Conservation (phyloP, 352 stramenopile species). For the Phytophthora citrophthora region DNA sequence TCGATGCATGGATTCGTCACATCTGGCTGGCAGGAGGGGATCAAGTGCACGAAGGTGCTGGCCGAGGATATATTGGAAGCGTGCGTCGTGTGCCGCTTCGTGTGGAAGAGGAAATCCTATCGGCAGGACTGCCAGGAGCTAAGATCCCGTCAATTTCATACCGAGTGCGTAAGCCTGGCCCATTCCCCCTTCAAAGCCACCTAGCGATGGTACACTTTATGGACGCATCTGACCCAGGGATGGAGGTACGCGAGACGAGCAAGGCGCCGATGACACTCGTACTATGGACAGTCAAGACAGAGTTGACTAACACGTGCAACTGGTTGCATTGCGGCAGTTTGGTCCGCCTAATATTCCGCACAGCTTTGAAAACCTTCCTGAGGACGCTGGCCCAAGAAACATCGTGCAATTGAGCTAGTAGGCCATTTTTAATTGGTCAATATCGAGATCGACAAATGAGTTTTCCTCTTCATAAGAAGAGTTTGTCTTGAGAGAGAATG, state of each 20-base stretch:
- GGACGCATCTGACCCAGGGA: slow-evolving; percentile 3
- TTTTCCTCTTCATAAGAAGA: slow-evolving; percentile 5
- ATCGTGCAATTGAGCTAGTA: neutral
- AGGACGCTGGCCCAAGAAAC: slow-evolving; percentile 18
- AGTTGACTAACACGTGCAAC: slow-evolving; percentile 21
- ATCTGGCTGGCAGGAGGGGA: slow-evolving; percentile 47
- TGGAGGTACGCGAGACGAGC: neutral
- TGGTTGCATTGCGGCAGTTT: slow-evolving; percentile 45
- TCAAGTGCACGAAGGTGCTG: slow-evolving; percentile 42
- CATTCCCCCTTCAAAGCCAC: slow-evolving; percentile 52
- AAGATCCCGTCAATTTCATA: slow-evolving; percentile 61
- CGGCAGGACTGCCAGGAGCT: slow-evolving; percentile 44
- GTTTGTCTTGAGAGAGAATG: slow-evolving; percentile 19
- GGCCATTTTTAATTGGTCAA: slow-evolving; percentile 30
- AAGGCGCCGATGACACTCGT: slow-evolving; percentile 45
- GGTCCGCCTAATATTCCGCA: slow-evolving; percentile 39
- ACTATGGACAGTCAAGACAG: slow-evolving; percentile 47
- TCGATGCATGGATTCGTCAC: slow-evolving; percentile 58
- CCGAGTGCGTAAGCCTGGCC: slow-evolving; percentile 50
- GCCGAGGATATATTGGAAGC: slow-evolving; percentile 51
- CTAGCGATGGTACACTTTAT: slow-evolving; percentile 63
- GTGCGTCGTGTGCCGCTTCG: slow-evolving; percentile 51
- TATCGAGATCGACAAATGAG: slow-evolving; percentile 15
- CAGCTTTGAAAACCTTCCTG: slow-evolving; percentile 38
- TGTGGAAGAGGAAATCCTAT: slow-evolving; percentile 67